These are phyloP conservation scores for Penicillium crustosum DNA, from an alignment of 2,329 filamentous ascomycete genomes.

Conservation along the genomic window DNA sequence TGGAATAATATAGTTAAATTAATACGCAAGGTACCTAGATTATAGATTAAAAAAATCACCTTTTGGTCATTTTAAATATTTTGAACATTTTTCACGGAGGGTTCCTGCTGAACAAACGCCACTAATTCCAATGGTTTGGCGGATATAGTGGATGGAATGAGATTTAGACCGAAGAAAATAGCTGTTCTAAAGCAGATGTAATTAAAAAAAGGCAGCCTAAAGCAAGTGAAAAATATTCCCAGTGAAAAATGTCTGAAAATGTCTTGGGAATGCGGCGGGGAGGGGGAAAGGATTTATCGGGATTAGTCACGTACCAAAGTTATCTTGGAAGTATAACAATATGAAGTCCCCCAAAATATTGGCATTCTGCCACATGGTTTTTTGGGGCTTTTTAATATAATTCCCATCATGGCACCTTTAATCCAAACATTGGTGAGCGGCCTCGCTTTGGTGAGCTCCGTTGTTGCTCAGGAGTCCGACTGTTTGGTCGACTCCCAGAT, in stretches of 20 bases:
- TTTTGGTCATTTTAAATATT: too few relatives aligned
- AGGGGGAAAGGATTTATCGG: background rate
- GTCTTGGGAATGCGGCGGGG: background rate
- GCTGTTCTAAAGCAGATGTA: background rate
- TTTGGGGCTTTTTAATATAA: constrained; percentile 8
- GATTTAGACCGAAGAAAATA: too few relatives aligned
- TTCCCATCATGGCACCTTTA: constrained; percentile 18
- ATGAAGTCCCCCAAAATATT: constrained; percentile 13
- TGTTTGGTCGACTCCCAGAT: constrained; percentile 35
- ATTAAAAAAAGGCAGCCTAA: background rate
- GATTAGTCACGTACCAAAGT: background rate
- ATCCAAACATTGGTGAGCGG: constrained; percentile 21
- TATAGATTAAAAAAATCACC: too few relatives aligned
- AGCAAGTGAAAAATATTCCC: background rate
- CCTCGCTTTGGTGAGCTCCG: constrained; percentile 23
- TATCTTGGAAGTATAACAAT: constrained; percentile 3
- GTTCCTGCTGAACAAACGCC: background rate
- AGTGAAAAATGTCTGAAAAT: background rate
- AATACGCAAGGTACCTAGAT: too few relatives aligned
- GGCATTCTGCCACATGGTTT: constrained; percentile 19
- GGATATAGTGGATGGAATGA: background rate
- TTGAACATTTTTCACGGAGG: background rate
- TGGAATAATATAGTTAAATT: background rate
- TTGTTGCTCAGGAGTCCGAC: constrained; percentile 22
- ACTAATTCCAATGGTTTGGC: background rate